Evolutionary conservation across 768 basidiomycete species (phyloP).

Genomic region (Boletus rubroflammeus): DNA sequence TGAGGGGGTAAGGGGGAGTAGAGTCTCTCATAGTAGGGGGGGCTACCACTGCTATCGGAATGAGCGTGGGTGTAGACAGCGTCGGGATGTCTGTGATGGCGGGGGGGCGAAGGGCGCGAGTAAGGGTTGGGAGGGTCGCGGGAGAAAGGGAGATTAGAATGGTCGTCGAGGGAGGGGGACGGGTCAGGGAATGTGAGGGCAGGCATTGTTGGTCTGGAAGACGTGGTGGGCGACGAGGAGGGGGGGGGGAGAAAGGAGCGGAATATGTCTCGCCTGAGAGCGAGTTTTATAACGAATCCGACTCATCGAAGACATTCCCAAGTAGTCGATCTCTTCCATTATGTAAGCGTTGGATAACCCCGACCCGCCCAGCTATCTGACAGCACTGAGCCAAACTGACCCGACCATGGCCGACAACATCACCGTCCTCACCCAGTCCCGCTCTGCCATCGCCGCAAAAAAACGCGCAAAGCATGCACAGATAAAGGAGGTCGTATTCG

Average conservation of each 20-base stretch:
- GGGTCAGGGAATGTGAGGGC: slow-evolving; percentile 23
- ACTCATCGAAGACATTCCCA: slow-evolving; percentile 24
- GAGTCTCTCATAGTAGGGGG: slow-evolving; percentile 16
- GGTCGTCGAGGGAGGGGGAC: slow-evolving; percentile 2
- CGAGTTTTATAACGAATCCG: slow-evolving; percentile 31
- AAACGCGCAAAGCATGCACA: slow-evolving; percentile 62
- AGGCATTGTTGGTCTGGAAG: slow-evolving; percentile 23
- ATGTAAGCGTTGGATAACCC: slow-evolving; percentile 25
- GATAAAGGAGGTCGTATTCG: slow-evolving; percentile 79
- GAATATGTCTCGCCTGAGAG: slow-evolving; percentile 34
- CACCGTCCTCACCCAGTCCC: slow-evolving; percentile 57
- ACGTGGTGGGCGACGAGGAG: background rate
- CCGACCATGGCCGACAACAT: slow-evolving; percentile 39
- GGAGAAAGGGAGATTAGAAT: background rate
- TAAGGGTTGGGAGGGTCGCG: slow-evolving; percentile 19
- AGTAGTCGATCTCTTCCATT: slow-evolving; percentile 25
- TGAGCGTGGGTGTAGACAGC: slow-evolving; percentile 20
- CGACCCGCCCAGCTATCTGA: slow-evolving; percentile 7
- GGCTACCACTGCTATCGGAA: slow-evolving; percentile 17
- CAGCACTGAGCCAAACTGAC: background rate
- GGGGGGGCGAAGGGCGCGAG: slow-evolving; percentile 18
- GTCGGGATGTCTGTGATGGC: slow-evolving; percentile 18
- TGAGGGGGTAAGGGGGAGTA: slow-evolving; percentile 12
- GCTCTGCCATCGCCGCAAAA: slow-evolving; percentile 62
- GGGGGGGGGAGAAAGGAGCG: slow-evolving; percentile 20